phyloP scores from a whole-genome alignment of 2,329 filamentous ascomycete species.

The Alternaria postmessia region DNA sequence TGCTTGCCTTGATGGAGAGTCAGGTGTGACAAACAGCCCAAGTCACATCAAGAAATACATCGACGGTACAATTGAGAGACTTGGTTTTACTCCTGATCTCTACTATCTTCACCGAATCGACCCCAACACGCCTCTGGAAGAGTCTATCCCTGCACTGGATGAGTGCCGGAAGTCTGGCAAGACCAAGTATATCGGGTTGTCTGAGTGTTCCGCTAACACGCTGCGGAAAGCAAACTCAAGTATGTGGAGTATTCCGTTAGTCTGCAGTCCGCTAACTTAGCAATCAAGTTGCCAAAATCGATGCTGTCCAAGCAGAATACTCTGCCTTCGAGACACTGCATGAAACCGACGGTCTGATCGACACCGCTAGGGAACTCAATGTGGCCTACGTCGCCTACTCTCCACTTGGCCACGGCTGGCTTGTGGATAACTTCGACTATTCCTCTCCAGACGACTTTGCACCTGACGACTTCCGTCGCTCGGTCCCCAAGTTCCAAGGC shows the following conservation, averaged over 20 bases:
- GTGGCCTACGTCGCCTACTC: conserved; percentile 46
- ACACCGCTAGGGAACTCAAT: conserved; percentile 51
- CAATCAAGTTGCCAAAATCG: conserved; percentile 53
- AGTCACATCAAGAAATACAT: conserved; percentile 51
- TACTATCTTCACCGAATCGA: conserved; percentile 55
- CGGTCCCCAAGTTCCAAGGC: conserved; percentile 52
- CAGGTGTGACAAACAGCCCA: conserved; percentile 49
- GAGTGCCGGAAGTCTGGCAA: conserved; percentile 53
- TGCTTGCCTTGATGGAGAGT: conserved; percentile 47
- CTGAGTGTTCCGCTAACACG: conserved; percentile 53
- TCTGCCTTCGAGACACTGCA: conserved; percentile 57
- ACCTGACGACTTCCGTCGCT: conserved; percentile 42
- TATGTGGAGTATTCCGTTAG: conserved; percentile 2
- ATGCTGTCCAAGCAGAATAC: conserved; percentile 61
- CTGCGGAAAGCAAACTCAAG: conserved; percentile 56
- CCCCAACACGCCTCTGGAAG: conserved; percentile 46
- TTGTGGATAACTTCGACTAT: conserved; percentile 32
- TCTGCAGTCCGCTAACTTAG: background rate
- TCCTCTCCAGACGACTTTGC: conserved; percentile 56
- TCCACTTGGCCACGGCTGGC: conserved; percentile 44
- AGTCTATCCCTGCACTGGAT: conserved; percentile 59
- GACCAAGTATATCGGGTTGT: conserved; percentile 58
- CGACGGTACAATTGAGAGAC: conserved; percentile 49
- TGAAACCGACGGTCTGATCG: conserved; percentile 48
- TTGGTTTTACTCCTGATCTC: conserved; percentile 51